phyloP scores from a whole-genome alignment of 495 filamentous ascomycete species.

The Echria macrotheca region DNA sequence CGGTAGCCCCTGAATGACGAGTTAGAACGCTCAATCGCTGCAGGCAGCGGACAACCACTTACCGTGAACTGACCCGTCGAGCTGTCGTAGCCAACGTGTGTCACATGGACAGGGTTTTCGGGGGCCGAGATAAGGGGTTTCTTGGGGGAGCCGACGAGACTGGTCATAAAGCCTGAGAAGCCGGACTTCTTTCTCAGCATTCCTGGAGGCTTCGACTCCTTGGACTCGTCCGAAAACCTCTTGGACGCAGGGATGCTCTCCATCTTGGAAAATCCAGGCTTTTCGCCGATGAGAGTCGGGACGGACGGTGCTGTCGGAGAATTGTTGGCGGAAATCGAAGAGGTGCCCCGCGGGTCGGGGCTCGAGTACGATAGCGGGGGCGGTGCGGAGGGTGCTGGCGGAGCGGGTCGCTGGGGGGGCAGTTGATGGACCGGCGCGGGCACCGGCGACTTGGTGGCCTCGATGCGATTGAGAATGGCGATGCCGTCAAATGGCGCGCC shows the following conservation, averaged over 20 bases:
- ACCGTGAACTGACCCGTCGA: constrained; percentile 95
- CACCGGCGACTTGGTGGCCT: constrained; percentile 48
- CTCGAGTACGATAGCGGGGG: constrained; percentile 53
- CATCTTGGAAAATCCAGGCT: constrained; percentile 42
- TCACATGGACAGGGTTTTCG: constrained; percentile 95
- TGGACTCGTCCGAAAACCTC: constrained; percentile 79
- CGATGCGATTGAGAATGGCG: constrained; percentile 65
- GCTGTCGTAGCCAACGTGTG: constrained; percentile 96
- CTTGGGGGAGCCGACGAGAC: constrained; percentile 82
- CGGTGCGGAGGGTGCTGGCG: constrained; percentile 43
- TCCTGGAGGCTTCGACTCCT: constrained; percentile 49
- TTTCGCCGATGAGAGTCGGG: constrained; percentile 41
- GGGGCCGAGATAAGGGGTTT: constrained; percentile 90
- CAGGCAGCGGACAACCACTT: constrained; percentile 36
- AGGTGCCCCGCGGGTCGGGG: constrained; percentile 50
- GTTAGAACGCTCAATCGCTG: too few species aligned
- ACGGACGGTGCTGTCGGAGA: constrained; percentile 56
- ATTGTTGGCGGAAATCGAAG: constrained; percentile 68
- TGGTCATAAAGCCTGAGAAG: constrained; percentile 92
- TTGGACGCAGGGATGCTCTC: constrained; percentile 62
- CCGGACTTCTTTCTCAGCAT: constrained; percentile 82
- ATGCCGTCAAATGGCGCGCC: constrained; percentile 63
- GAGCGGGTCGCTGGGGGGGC: constrained; percentile 27
- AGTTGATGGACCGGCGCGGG: constrained; percentile 22
- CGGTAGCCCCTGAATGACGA: constrained; percentile 76